These are phyloP conservation scores for Peronospora farinosa DNA, from an alignment of 352 stramenopile species.

Conservation along the genomic window DNA sequence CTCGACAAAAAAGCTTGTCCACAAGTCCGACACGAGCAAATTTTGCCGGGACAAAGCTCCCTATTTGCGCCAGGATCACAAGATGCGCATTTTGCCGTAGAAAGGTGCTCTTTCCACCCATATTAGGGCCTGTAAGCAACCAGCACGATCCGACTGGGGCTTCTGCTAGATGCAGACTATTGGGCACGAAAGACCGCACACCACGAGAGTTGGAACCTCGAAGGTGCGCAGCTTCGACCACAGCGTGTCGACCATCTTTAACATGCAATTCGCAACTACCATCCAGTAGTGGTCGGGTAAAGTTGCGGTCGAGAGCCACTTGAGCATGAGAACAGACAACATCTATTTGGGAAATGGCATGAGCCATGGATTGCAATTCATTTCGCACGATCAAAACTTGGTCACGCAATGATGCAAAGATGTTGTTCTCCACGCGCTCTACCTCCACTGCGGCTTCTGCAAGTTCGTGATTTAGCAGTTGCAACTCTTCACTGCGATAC, in stretches of 20 bases:
- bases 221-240: slow-evolving; percentile 60
- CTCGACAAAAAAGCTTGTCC: slow-evolving; percentile 77
- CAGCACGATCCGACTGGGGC: slow-evolving; percentile 39
- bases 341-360: slow-evolving; percentile 49
- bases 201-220: slow-evolving; percentile 42
- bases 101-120: slow-evolving; percentile 86
- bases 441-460: slow-evolving; percentile 54
- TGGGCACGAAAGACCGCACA: slow-evolving; percentile 63
- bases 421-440: slow-evolving; percentile 41
- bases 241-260: slow-evolving; percentile 53
- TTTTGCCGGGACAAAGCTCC: slow-evolving; percentile 70
- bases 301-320: slow-evolving; percentile 55
- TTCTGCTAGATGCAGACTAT: slow-evolving; percentile 52
- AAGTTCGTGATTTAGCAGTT: slow-evolving; percentile 51
- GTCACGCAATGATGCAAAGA: slow-evolving; percentile 41
- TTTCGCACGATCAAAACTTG: slow-evolving; percentile 29
- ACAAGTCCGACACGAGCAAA: slow-evolving; percentile 66
- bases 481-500: slow-evolving; percentile 61
- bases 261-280: slow-evolving; percentile 54
- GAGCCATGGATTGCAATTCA: slow-evolving; percentile 43
- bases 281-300: slow-evolving; percentile 52
- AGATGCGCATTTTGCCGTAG: slow-evolving; percentile 73
- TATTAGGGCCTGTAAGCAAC: slow-evolving; percentile 85
- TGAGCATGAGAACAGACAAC: slow-evolving; percentile 63
- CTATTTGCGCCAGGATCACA: slow-evolving; percentile 75